Evolutionary conservation across 2,329 filamentous ascomycete genomes (phyloP).

Genomic region (Hypoxylon sp.): DNA sequence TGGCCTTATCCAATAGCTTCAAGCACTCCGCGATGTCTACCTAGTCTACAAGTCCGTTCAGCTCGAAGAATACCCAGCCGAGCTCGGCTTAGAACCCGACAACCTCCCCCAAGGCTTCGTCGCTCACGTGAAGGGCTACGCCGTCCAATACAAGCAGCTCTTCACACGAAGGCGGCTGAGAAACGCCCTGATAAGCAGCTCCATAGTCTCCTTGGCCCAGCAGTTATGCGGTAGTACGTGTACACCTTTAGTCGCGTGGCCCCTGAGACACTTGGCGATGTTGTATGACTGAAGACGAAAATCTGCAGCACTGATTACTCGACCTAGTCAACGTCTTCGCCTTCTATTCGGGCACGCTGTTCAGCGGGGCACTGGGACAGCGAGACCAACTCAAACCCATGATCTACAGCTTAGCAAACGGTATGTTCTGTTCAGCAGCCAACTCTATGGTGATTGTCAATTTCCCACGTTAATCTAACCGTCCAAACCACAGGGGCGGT

Average conservation of each 20-base stretch:
- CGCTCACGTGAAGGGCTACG: constrained; percentile 26
- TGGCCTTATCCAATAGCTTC: constrained; percentile 41
- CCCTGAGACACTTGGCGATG: neutral
- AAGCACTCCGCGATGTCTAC: constrained; percentile 53
- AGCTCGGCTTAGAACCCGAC: constrained; percentile 11
- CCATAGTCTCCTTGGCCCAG: constrained; percentile 45
- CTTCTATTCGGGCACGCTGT: constrained; percentile 51
- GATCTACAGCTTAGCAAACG: constrained; percentile 45
- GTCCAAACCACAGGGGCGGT: constrained; percentile 46
- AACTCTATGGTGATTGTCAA: neutral
- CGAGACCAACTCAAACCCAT: constrained; percentile 36
- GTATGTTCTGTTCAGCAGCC: constrained; percentile 25
- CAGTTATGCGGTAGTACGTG: constrained; percentile 48
- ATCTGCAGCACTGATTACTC: constrained; percentile 48
- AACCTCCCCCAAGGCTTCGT: constrained; percentile 25
- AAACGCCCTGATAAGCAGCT: constrained; percentile 46
- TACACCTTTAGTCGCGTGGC: neutral
- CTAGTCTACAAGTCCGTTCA: constrained; percentile 48
- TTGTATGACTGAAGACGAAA: neutral
- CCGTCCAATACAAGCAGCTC: constrained; percentile 37
- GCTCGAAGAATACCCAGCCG: constrained; percentile 32
- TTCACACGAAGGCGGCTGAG: constrained; percentile 39
- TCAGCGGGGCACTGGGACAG: constrained; percentile 10
- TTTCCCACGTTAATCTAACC: neutral
- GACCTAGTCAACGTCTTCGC: constrained; percentile 51